Percentiles rank a stretch among this genome's conserved stretches.
Evolutionary conservation across 345 rosid genomes (phyloP).

Genomic region (Dipteronia sinensis): DNA sequence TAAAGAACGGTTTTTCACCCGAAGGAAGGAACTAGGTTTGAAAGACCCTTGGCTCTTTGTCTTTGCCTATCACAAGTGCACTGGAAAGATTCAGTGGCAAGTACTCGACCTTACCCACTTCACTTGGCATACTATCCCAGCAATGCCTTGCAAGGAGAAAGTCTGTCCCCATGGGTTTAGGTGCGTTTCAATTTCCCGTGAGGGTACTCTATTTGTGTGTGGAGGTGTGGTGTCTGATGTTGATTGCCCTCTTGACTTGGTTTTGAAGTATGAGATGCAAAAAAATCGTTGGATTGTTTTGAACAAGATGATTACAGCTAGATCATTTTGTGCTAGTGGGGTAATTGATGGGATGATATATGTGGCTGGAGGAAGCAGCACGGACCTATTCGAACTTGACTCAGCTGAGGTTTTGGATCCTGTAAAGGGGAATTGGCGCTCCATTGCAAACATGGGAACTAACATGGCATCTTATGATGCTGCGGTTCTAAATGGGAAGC

Average conservation of each 20-base stretch:
- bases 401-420: constrained; percentile 80
- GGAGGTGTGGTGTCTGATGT: constrained; percentile 87
- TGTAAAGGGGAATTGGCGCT: constrained; percentile 57
- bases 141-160: constrained; percentile 83
- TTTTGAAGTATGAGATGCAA: constrained; percentile 76
- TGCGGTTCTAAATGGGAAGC: constrained; percentile 78
- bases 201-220: constrained; percentile 74
- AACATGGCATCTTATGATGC: constrained; percentile 85
- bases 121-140: constrained; percentile 79
- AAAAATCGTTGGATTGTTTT: constrained; percentile 80
- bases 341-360: constrained; percentile 75
- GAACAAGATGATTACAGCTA: constrained; percentile 61
- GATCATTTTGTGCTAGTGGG: constrained; percentile 79
- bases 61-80: constrained; percentile 69
- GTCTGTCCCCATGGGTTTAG: constrained; percentile 81
- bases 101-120: constrained; percentile 70
- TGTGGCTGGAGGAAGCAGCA: constrained; percentile 83
- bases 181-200: constrained; percentile 58
- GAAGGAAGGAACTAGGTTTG: constrained; percentile 67
- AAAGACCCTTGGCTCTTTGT: constrained; percentile 89
- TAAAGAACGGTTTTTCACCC: constrained; percentile 70
- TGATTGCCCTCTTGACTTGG: constrained; percentile 73
- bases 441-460: constrained; percentile 66
- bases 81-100: constrained; percentile 81
- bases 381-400: constrained; percentile 68